A percentile compares a stretch with the other conserved stretches of the same genome.
Evolutionary conservation across 2,329 filamentous ascomycete genomes (phyloP).

Genomic region (Neopestalotiopsis rosae): DNA sequence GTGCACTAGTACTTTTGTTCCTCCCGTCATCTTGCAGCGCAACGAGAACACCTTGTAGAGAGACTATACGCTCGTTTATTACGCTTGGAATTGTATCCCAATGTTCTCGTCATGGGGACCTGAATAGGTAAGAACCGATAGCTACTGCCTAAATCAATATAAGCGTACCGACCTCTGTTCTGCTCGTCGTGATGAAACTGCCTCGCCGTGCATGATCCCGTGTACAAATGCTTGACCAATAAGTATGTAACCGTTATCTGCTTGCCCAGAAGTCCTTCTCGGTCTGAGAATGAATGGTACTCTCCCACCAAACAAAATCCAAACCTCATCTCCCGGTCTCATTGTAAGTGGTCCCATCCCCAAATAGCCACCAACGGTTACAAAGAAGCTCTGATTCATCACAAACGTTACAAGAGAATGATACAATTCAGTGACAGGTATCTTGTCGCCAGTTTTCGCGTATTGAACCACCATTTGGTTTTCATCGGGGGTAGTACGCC

Average conservation of each 20-base stretch:
- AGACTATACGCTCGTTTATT: neutral
- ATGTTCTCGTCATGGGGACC: neutral
- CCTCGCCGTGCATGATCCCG: neutral
- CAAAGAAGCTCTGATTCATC: neutral
- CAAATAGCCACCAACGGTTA: neutral
- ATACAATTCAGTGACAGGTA: neutral
- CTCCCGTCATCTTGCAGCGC: neutral
- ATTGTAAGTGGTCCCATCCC: neutral
- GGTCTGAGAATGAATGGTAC: neutral
- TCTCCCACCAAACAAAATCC: neutral
- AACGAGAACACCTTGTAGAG: neutral
- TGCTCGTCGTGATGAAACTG: neutral
- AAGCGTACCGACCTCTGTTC: neutral
- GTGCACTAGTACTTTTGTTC: neutral
- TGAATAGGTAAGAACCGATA: neutral
- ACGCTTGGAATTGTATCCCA: neutral
- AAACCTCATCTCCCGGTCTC: neutral
- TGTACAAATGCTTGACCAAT: neutral
- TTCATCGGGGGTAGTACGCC: neutral
- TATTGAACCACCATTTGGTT: neutral
- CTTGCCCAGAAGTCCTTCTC: neutral
- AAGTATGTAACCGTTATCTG: neutral
- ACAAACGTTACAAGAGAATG: neutral
- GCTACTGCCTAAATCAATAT: neutral
- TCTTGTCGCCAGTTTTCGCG: neutral